Evolutionary conservation across 768 basidiomycete species (phyloP).

Genomic region (Naganishia vaughanmartiniae): DNA sequence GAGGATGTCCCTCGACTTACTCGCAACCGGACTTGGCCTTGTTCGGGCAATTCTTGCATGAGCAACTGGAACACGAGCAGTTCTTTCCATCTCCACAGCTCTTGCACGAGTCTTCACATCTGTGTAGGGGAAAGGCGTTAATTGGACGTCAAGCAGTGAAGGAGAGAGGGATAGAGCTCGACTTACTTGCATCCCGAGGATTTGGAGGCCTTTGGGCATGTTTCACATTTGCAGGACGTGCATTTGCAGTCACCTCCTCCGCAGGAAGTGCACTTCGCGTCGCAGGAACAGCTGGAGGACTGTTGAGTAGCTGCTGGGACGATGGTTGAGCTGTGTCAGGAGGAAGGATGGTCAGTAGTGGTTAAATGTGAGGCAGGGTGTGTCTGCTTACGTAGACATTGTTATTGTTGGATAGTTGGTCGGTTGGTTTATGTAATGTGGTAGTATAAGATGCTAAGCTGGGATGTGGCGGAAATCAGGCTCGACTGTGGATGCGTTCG

Average conservation of each 20-base stretch:
- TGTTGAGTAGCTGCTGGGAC: conserved; percentile 19
- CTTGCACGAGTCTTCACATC: conserved; percentile 20
- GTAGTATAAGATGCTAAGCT: not conserved
- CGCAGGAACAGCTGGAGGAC: conserved; percentile 9
- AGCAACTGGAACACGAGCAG: conserved; percentile 8
- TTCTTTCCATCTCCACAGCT: conserved; percentile 11
- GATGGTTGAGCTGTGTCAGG: conserved; percentile 13
- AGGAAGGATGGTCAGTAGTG: not conserved
- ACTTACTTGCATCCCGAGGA: conserved; percentile 22
- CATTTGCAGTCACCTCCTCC: conserved; percentile 17
- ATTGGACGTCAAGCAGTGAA: not conserved
- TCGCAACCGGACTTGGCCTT: conserved; percentile 6
- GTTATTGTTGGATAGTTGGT: not conserved
- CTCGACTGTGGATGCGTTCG: not conserved
- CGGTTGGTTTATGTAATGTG: not conserved
- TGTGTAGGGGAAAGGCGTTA: not conserved
- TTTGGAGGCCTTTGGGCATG: conserved; percentile 9
- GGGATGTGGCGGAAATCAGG: not conserved
- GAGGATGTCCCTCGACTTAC: not conserved
- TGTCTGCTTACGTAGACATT: conserved; percentile 16
- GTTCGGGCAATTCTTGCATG: conserved; percentile 12
- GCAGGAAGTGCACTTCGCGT: conserved; percentile 15
- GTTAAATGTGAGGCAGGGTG: not conserved
- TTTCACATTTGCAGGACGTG: conserved; percentile 11
- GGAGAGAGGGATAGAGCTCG: too few relatives aligned